Evolutionary conservation across 2,329 filamentous ascomycete species (phyloP), one percentile per base, ranked within the genome.

Genomic region (Xylaria sp.): DNA sequence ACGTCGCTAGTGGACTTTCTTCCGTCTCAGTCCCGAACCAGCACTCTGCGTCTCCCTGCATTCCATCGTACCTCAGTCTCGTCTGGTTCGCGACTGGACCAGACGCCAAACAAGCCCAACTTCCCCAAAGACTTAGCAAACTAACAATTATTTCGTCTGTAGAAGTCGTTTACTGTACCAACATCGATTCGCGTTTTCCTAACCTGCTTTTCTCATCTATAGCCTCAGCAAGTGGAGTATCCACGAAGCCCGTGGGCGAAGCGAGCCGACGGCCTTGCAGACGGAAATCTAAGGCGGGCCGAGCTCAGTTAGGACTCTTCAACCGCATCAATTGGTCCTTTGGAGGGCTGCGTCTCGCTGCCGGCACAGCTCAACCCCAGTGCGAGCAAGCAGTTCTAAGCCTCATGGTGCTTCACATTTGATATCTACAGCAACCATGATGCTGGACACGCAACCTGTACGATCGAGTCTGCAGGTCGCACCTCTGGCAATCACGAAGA

Each of bases 381-480:
- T 74, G 62, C 71, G 67, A 72, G 73, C 73, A 73, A 70, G 61
- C 63, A 50, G 51, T 46, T 63, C 57, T 34, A 59, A 70, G 66
- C 72, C 78, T 74, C 79, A 84, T 84, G 82, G 78, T 81, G 78
- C 71, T 75, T 77, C 72, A 77, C 76, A 72, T 67, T 65, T 54
- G 55, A 65, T 56, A 59, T 69, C 68, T 76, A 73, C 80, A 81
- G 81, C 82, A 81, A 82, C 79, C 80, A 83, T 81, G 76, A 84
- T 83, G 83, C 82, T 83, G 80, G 82, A 80, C 73, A 80, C 83
- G 74, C 80, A 84, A 74, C 77, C 82, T 66, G 81, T 83, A 80
- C 84, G 87, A 80, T 83, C 87, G 78, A 90, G 87, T 82, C 83
- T 88, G 63, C 85, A 88, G 78, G 87, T 90, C 81, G 88, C 88